Conservation (phyloP, 352 stramenopile genomes). For the Globisporangium nunn region DNA sequence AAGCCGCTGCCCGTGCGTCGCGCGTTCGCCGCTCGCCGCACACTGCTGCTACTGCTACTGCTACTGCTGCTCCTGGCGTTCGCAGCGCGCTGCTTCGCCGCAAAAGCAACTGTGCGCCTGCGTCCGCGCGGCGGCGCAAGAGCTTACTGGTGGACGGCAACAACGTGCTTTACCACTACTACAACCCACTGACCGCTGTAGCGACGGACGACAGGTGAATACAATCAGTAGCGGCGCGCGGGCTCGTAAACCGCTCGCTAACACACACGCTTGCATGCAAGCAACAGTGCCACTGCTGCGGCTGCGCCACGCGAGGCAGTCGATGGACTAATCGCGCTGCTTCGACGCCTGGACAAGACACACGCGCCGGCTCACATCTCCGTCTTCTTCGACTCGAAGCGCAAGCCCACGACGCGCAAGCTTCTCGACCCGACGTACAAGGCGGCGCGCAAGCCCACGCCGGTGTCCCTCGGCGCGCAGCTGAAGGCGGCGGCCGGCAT, state of each 20-base stretch:
- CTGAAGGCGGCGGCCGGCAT: slow-evolving; percentile 31
- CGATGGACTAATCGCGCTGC: slow-evolving; percentile 32
- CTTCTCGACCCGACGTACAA: slow-evolving; percentile 57
- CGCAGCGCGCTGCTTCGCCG: background rate
- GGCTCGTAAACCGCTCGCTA: background rate
- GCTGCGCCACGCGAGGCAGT: slow-evolving; percentile 28
- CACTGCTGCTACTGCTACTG: background rate
- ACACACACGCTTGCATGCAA: too few species aligned
- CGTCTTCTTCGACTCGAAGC: slow-evolving; percentile 54
- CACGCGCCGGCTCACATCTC: slow-evolving; percentile 42
- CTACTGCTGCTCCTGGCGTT: background rate
- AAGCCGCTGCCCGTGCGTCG: too few species aligned
- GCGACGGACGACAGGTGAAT: slow-evolving; percentile 24
- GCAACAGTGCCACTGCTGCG: too few species aligned
- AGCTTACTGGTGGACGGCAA: slow-evolving; percentile 56
- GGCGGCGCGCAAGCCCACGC: slow-evolving; percentile 26
- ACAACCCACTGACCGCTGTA: slow-evolving; percentile 24
- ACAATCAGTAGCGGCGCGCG: background rate
- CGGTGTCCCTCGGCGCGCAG: slow-evolving; percentile 27
- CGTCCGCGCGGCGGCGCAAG: slow-evolving; percentile 8
- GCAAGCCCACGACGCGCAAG: slow-evolving; percentile 31
- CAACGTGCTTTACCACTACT: slow-evolving; percentile 58
- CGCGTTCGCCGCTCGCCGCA: background rate
- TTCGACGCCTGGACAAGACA: slow-evolving; percentile 40
- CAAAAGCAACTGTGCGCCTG: background rate